Conservation (phyloP, 2,329 filamentous ascomycete genomes). For the Aspergillus glaucus region DNA sequence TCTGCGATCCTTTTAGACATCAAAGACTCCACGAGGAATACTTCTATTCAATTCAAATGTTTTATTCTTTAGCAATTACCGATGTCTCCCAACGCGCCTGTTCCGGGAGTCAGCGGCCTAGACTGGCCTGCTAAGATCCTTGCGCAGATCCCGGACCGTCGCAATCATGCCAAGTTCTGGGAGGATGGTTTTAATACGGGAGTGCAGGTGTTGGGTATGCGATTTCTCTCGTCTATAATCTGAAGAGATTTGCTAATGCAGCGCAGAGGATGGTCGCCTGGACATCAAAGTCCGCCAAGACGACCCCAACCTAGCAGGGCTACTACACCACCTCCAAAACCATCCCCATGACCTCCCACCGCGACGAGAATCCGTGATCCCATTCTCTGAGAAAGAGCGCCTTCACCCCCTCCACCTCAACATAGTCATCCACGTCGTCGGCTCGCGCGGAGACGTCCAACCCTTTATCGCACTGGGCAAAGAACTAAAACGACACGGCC, state of each 20-base stretch:
- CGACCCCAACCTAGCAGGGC: constrained; percentile 57
- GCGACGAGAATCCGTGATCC: constrained; percentile 4
- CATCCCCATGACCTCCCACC: constrained; percentile 2
- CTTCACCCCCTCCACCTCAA: constrained; percentile 36
- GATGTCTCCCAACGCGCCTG: not conserved
- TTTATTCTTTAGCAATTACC: too few species aligned
- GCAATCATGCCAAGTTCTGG: not conserved
- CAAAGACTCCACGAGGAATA: not conserved
- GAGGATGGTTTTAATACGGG: constrained; percentile 12
- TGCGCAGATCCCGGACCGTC: not conserved
- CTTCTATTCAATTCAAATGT: not conserved
- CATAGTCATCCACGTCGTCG: constrained; percentile 69
- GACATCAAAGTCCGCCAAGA: constrained; percentile 74
- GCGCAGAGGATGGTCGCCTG: constrained; percentile 64
- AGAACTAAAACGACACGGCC: constrained; percentile 59
- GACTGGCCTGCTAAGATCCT: not conserved
- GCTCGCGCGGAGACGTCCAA: constrained; percentile 68
- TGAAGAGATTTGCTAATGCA: not conserved
- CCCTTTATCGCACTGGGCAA: constrained; percentile 67
- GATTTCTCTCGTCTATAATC: not conserved
- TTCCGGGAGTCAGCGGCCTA: not conserved
- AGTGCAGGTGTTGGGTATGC: constrained; percentile 14
- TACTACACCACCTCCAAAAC: constrained; percentile 50
- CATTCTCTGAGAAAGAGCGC: constrained; percentile 1
- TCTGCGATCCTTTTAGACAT: not conserved